phyloP scores from a whole-genome alignment of 2,329 filamentous ascomycete species.

The Sporothrix dimorphospora region DNA sequence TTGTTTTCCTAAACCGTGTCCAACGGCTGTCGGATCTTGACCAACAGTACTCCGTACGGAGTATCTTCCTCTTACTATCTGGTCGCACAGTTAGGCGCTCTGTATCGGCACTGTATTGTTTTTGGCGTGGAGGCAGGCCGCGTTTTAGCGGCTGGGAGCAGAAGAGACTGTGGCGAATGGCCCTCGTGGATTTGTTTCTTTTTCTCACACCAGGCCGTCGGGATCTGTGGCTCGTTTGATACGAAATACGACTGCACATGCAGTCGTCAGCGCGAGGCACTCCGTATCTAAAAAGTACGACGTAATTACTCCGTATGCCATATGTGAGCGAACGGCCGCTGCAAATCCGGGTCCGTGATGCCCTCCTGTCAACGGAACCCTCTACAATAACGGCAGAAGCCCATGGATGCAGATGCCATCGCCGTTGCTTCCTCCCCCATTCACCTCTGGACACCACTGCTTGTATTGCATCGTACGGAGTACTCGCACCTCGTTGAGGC shows the following conservation, averaged over 20 bases:
- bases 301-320: too few relatives aligned
- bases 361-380: background rate
- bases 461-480: too few relatives aligned
- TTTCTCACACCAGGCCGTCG: background rate
- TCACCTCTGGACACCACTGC: background rate
- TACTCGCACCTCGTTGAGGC: too few relatives aligned
- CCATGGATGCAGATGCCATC: background rate
- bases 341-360: background rate
- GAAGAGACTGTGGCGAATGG: background rate
- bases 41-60: background rate
- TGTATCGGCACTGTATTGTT: slow-evolving; percentile 1
- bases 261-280: background rate
- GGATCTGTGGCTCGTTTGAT: background rate
- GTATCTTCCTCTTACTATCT: background rate
- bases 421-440: background rate
- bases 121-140: background rate
- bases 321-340: background rate
- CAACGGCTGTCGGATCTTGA: background rate
- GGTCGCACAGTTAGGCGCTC: background rate
- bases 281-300: too few relatives aligned
- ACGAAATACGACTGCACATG: background rate
- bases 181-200: background rate
- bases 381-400: background rate
- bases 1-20: background rate
- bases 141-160: background rate